Percentiles rank a stretch among this genome's conserved stretches.
phyloP scores from a whole-genome alignment of 495 filamentous ascomycete species.

The Tuber aestivum region DNA sequence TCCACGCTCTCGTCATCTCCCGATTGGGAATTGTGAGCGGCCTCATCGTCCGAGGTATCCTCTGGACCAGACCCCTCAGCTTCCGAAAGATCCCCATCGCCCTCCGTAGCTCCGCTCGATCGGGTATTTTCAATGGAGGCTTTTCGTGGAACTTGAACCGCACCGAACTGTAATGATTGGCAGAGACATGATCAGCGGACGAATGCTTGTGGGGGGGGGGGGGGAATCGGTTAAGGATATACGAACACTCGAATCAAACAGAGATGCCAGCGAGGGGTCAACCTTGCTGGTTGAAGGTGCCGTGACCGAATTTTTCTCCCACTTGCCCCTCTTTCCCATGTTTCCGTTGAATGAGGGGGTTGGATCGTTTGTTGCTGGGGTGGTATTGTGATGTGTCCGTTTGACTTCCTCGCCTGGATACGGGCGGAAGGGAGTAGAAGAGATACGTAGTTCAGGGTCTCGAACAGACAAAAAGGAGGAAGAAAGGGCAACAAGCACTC shows the following conservation, averaged over 20 bases:
- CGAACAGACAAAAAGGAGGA: neutral
- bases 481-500: conserved; percentile 5
- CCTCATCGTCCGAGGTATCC: conserved; percentile 41
- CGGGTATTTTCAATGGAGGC: conserved; percentile 37
- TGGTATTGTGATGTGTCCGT: conserved; percentile 7
- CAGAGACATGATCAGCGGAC: conserved; percentile 11
- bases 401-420: neutral
- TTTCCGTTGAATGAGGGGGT: conserved; percentile 17
- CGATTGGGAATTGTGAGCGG: conserved; percentile 34
- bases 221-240: neutral
- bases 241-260: conserved; percentile 78
- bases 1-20: conserved; percentile 44
- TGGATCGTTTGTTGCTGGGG: conserved; percentile 8
- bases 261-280: conserved; percentile 68
- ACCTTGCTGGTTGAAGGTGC: conserved; percentile 51
- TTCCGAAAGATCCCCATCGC: conserved; percentile 4
- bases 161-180: conserved; percentile 55
- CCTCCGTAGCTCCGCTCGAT: conserved; percentile 21
- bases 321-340: conserved; percentile 28
- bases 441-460: neutral
- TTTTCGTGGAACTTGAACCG: conserved; percentile 55
- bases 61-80: conserved; percentile 11
- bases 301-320: conserved; percentile 14
- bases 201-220: neutral
- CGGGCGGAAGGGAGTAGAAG: neutral